phyloP scores from a whole-genome alignment of 225 moss, liverwort and hornwort genomes.

The Sphagnum contortum region DNA sequence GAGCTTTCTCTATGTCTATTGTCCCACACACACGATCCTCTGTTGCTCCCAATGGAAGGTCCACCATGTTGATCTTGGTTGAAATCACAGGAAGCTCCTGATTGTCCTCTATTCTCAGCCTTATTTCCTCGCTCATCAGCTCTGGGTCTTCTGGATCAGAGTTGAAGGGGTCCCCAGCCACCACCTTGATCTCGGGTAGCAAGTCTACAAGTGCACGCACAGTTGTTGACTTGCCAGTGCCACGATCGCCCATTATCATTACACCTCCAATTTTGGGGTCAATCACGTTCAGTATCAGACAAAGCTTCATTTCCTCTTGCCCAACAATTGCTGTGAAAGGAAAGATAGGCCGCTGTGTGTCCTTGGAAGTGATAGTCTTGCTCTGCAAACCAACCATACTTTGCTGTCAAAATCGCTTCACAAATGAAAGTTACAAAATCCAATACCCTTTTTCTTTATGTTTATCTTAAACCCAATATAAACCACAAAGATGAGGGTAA shows the following conservation, averaged over 20 bases:
- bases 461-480: too few species aligned
- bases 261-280: conserved; percentile 89
- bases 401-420: too few species aligned
- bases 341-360: conserved; percentile 59
- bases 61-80: conserved; percentile 83
- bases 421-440: too few species aligned
- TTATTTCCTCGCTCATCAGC: conserved; percentile 78
- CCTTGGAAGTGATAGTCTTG: conserved; percentile 18
- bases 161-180: conserved; percentile 76
- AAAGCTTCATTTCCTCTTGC: conserved; percentile 89
- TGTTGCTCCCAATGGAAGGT: conserved; percentile 66
- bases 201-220: conserved; percentile 80
- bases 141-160: conserved; percentile 75
- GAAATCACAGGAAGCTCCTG: conserved; percentile 33
- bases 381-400: conserved; percentile 11
- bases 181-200: conserved; percentile 62
- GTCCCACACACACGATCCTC: conserved; percentile 90
- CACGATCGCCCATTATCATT: conserved; percentile 91
- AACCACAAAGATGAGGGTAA: too few species aligned
- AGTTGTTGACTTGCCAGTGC: conserved; percentile 83
- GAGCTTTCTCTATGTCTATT: conserved; percentile 86
- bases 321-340: conserved; percentile 93
- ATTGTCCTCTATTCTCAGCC: conserved; percentile 30
- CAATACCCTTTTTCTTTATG: too few species aligned
- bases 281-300: conserved; percentile 73